A percentile compares a stretch with the other conserved stretches of the same genome.
Evolutionary conservation across 164 flowering plant species (phyloP).

Genomic region (Buxus sempervirens): DNA sequence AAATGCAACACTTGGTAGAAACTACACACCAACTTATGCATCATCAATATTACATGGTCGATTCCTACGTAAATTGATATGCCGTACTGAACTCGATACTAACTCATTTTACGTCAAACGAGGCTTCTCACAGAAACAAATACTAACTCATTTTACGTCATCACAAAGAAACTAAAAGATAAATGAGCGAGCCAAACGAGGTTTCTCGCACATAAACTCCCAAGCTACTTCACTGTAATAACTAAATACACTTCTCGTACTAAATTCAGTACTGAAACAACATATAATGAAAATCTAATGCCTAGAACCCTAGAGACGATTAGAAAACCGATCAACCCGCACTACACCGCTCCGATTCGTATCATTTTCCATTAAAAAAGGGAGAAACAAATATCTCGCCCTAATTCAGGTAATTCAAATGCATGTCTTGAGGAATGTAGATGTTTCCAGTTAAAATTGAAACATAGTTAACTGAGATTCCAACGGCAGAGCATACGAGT

Average conservation of each 20-base stretch:
- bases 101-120: too few relatives aligned
- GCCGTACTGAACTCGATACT: too few relatives aligned
- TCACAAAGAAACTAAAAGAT: neutral
- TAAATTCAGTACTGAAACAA: neutral
- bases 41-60: too few relatives aligned
- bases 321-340: too few relatives aligned
- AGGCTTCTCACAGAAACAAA: neutral
- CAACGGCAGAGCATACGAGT: neutral
- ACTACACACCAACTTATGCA: too few relatives aligned
- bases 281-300: too few relatives aligned
- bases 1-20: neutral
- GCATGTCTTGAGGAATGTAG: neutral
- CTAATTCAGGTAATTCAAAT: neutral
- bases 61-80: too few relatives aligned
- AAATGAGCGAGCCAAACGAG: neutral
- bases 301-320: neutral
- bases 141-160: neutral
- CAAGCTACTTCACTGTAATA: neutral
- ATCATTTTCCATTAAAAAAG: too few relatives aligned
- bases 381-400: too few relatives aligned
- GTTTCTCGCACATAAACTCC: neutral
- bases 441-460: neutral
- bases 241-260: neutral
- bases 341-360: too few relatives aligned
- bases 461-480: neutral